These are phyloP conservation scores for Sordariomycetes sp. DNA, from an alignment of 2,329 filamentous ascomycete species.

Conservation along the genomic window DNA sequence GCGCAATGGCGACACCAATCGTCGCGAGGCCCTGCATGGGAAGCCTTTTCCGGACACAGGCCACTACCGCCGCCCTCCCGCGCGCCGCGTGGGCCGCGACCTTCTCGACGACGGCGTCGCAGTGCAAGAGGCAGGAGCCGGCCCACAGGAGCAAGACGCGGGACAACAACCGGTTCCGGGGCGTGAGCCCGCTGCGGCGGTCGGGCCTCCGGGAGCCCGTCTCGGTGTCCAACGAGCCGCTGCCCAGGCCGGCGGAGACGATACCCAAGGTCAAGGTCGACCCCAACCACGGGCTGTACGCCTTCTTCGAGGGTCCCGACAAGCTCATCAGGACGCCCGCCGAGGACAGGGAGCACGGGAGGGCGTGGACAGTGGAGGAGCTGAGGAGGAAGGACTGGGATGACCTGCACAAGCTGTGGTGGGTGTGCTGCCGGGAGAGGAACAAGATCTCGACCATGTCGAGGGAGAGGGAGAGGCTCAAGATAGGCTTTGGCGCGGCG, in stretches of 20 bases:
- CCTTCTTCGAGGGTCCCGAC: slow-evolving; percentile 67
- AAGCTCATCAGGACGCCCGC: slow-evolving; percentile 59
- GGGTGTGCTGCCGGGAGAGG: slow-evolving; percentile 81
- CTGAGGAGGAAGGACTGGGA: slow-evolving; percentile 85
- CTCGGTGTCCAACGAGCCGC: slow-evolving; percentile 55
- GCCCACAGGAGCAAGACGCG: slow-evolving; percentile 29
- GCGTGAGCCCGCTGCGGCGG: slow-evolving; percentile 67
- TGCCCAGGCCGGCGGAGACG: slow-evolving; percentile 60
- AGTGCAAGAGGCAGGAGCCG: slow-evolving; percentile 18
- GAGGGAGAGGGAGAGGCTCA: slow-evolving; percentile 51
- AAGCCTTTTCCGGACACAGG: slow-evolving; percentile 2
- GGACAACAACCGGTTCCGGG: slow-evolving; percentile 70
- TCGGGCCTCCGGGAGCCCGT: slow-evolving; percentile 65
- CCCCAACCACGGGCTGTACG: slow-evolving; percentile 77
- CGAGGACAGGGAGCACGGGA: slow-evolving; percentile 59
- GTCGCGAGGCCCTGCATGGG: slow-evolving; percentile 2
- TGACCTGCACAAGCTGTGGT: slow-evolving; percentile 86
- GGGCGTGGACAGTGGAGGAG: slow-evolving; percentile 76
- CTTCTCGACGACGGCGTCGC: slow-evolving; percentile 43
- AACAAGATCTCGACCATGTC: slow-evolving; percentile 77
- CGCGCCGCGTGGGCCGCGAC: neutral
- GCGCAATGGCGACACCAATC: slow-evolving; percentile 2
- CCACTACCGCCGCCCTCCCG: neutral
- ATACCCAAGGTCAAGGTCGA: slow-evolving; percentile 47
- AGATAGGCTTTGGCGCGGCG: slow-evolving; percentile 59